Evolutionary conservation across 1,284 basidiomycete genomes (phyloP).

Genomic region (Sporisorium exsertum): DNA sequence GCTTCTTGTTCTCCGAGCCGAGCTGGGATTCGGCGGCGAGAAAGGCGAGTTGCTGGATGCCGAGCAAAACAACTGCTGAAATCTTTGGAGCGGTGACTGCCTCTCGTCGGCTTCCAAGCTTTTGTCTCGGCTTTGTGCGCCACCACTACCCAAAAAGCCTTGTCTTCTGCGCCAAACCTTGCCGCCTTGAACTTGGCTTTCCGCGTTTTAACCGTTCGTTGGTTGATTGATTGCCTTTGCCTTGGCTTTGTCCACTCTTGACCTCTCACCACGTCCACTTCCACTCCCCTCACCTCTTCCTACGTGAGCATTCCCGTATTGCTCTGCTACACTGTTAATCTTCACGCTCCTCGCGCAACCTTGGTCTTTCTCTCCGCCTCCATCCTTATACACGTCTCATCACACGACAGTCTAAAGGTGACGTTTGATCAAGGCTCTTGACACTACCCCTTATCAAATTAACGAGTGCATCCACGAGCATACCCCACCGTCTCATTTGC

Average conservation of each 20-base stretch:
- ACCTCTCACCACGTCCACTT: not conserved
- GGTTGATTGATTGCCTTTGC: not conserved
- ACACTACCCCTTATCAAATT: not conserved
- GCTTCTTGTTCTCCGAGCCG: not conserved
- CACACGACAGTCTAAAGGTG: not conserved
- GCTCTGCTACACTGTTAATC: not conserved
- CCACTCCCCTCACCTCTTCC: not conserved
- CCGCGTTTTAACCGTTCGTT: slow-evolving; percentile 3
- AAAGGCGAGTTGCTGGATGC: no score
- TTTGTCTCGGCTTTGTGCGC: not conserved
- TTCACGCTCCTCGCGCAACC: not conserved
- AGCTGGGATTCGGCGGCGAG: not conserved
- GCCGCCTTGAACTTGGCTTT: no score
- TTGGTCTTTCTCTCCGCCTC: not conserved
- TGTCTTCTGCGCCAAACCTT: not conserved
- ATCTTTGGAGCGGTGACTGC: not conserved
- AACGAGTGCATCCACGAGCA: not conserved
- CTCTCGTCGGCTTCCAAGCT: not conserved
- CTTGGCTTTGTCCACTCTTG: no score
- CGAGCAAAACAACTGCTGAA: not conserved
- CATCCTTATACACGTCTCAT: not conserved
- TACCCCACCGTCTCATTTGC: slow-evolving; percentile 5
- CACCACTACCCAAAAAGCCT: not conserved
- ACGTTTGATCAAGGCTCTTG: not conserved
- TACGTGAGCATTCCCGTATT: not conserved